phyloP scores from a whole-genome alignment of 257 asterid species.

The Gentiana dahurica region DNA sequence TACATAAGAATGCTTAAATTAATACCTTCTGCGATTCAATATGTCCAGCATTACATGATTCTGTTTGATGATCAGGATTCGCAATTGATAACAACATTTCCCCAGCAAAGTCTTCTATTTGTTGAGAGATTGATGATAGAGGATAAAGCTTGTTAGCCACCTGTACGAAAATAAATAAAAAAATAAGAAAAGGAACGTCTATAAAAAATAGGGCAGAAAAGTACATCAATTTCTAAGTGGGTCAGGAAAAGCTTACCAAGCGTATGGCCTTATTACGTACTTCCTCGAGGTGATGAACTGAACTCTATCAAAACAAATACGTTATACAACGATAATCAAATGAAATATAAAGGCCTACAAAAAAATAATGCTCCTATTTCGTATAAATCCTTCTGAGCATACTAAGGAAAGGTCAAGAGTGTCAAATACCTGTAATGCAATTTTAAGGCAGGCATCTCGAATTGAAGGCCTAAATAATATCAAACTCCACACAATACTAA shows the following conservation, averaged over 20 bases:
- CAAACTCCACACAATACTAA: slow-evolving; percentile 85
- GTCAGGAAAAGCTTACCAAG: slow-evolving; percentile 46
- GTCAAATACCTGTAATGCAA: slow-evolving; percentile 66
- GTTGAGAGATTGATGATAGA: slow-evolving; percentile 55
- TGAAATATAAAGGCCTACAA: neutral
- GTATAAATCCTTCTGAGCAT: neutral
- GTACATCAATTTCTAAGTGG: slow-evolving; percentile 9
- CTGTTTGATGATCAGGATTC: slow-evolving; percentile 26
- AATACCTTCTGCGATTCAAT: slow-evolving; percentile 47
- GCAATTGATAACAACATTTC: slow-evolving; percentile 69
- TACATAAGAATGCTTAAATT: neutral
- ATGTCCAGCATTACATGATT: slow-evolving; percentile 38
- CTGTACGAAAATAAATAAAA: slow-evolving; percentile 25
- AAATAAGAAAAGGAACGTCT: slow-evolving; percentile 1
- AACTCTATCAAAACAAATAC: slow-evolving; percentile 41
- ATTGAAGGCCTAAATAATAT: slow-evolving; percentile 84
- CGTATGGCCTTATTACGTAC: slow-evolving; percentile 99
- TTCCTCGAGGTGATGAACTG: slow-evolving; percentile 87
- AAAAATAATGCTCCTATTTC: neutral
- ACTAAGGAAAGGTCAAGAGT: neutral
- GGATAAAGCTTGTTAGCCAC: slow-evolving; percentile 98
- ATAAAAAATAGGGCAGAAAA: neutral
- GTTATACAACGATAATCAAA: neutral
- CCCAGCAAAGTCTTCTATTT: slow-evolving; percentile 77
- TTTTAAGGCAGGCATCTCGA: slow-evolving; percentile 77